Base-by-base conservation (phyloP, 805 yeast species). In the Debaryomyces maramus region DNA sequence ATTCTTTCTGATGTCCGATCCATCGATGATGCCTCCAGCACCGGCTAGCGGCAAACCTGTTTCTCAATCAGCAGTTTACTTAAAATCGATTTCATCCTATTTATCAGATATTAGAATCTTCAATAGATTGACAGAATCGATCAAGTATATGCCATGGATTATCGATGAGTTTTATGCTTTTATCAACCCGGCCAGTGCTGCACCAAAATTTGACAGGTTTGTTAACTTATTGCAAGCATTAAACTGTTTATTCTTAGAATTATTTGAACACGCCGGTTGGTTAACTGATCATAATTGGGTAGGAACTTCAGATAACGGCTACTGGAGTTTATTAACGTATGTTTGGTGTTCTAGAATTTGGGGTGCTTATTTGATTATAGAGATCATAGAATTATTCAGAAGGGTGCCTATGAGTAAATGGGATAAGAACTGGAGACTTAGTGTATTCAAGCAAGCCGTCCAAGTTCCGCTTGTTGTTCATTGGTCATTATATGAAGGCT, bases 231-330 rank as follows among this genome's bases (percentile, higher is more conserved):
- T 57, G 13, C 75, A 70, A 48, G 56, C 74, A 3, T 40, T 70
- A 39, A 69, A 68, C 45, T 68, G 74, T 45, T 56, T 68, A 35
- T 52, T 65, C 3, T 56, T 70, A 39, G 74, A 70, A 46, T 47
- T 65, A 8, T 48, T 70, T 15, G 75, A 70, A 39, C 70, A 69
- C 42, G 69, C 64, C 5, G 75, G 75, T 8, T 70, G 74, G 74
- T 47, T 69, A 36, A 67, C 72, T 4, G 75, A 70, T 19, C 75
- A 70, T 46, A 63, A 70, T 48, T 70, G 72, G 71, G 58, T 70
- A 8, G 69, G 69, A 19, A 70, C 74, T 19, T 42, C 42, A 29
- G 70, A 70, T 49, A 70, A 70, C 48, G 43, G 43, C 35, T 63
- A 55, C 45, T 70, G 74, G 74, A 64, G 72, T 44, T 52, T 59